These are phyloP conservation scores for Scheffersomyces titani DNA, from an alignment of 1,139 yeast species.

Conservation along the genomic window DNA sequence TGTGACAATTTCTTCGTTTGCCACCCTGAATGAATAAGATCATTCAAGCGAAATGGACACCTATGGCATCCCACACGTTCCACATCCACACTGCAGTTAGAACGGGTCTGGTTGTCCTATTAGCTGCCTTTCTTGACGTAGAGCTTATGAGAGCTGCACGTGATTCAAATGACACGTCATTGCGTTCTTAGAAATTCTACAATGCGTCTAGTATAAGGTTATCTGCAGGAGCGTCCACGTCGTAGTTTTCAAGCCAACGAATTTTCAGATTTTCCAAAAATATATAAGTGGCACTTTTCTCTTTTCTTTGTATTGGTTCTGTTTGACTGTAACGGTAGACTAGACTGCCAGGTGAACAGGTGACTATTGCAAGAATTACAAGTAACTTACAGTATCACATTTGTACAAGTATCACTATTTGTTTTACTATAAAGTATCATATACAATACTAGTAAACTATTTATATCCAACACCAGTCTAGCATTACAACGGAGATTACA, in stretches of 20 bases:
- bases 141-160: not conserved
- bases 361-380: not conserved
- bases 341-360: not conserved
- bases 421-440: not conserved
- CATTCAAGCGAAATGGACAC: not conserved
- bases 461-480: not conserved
- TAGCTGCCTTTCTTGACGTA: not conserved
- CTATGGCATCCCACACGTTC: not conserved
- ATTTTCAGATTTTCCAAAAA: conserved; percentile 1
- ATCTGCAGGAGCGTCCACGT: not conserved
- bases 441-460: not conserved
- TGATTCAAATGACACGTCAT: not conserved
- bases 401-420: not conserved
- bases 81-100: not conserved
- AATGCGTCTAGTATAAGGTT: not conserved
- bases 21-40: not conserved
- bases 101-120: not conserved
- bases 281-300: conserved; percentile 5
- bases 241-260: not conserved
- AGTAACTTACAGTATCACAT: not conserved
- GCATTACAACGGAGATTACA: not conserved
- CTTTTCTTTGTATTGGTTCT: conserved; percentile 1
- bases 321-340: not conserved
- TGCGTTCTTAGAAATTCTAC: not conserved
- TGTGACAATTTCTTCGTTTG: not conserved